Evolutionary conservation across 192 early-diverging fungal species (phyloP).

Genomic region (Linnemannia schmuckeri): DNA sequence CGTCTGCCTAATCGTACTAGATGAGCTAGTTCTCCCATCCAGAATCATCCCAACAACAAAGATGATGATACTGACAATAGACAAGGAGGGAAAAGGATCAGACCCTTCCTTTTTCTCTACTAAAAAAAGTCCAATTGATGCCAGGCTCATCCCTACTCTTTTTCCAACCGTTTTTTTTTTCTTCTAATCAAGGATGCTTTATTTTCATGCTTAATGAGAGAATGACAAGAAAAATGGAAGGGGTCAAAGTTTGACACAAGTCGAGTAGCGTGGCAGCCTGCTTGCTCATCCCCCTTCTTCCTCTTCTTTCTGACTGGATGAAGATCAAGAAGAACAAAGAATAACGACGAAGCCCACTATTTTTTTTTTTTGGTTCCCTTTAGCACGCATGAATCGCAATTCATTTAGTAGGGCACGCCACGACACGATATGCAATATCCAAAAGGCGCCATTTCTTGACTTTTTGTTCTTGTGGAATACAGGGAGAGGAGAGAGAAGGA

Average conservation of each 20-base stretch:
- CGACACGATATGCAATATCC: background rate
- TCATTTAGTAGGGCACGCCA: background rate
- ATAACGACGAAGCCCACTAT: background rate
- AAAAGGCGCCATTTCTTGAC: background rate
- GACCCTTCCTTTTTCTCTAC: background rate
- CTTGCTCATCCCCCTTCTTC: too few species aligned
- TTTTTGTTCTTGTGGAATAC: background rate
- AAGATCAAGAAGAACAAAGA: background rate
- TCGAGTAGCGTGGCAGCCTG: background rate
- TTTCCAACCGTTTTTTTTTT: background rate
- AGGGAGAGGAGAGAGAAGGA: background rate
- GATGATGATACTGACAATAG: background rate
- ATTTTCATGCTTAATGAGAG: background rate
- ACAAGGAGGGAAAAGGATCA: background rate
- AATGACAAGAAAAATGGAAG: background rate
- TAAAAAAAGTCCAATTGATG: background rate
- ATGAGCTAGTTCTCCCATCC: background rate
- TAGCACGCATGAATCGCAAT: slow-evolving; percentile 7
- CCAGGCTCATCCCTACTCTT: background rate
- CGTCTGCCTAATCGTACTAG: background rate
- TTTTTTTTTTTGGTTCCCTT: background rate
- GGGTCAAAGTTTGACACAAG: background rate
- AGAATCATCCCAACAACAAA: background rate
- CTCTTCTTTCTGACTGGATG: background rate
- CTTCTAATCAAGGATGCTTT: background rate